These are phyloP conservation scores for Cyberlindnera maritima DNA, from an alignment of 805 yeast genomes.

Conservation along the genomic window DNA sequence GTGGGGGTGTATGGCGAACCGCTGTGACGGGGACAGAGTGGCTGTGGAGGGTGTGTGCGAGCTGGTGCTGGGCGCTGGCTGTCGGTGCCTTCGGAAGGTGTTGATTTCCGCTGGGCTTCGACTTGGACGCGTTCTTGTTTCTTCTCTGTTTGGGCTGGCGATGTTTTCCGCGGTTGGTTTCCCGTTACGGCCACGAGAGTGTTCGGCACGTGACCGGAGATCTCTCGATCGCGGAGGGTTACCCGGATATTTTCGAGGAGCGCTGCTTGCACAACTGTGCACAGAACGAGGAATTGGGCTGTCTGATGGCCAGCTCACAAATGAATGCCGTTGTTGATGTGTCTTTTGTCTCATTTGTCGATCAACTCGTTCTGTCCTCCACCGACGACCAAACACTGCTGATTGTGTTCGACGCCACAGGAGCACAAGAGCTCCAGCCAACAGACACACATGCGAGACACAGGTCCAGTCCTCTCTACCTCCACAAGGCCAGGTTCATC, in stretches of 20 bases:
- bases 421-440: slow-evolving; percentile 3
- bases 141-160: slow-evolving; percentile 3
- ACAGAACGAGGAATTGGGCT: no score
- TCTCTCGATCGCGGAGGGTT: neutral
- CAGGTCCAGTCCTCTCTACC: slow-evolving; percentile 17
- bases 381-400: slow-evolving; percentile 1
- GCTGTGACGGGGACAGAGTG: neutral
- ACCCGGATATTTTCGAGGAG: neutral
- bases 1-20: no score
- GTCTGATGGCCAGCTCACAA: no score
- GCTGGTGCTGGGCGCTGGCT: neutral
- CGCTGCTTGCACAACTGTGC: no score
- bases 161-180: neutral
- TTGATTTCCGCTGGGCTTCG: neutral
- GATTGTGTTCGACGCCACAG: slow-evolving; percentile 8
- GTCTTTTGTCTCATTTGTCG: slow-evolving; percentile 3
- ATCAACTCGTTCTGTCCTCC: neutral
- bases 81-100: neutral
- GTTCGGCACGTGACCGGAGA: neutral
- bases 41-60: neutral
- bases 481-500: neutral
- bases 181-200: neutral
- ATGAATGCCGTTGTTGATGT: slow-evolving; percentile 1
- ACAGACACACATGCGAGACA: neutral
- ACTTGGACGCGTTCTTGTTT: neutral